Evolutionary conservation across 129 eudicot genomes (phyloP).

Genomic region (Chrysanthemum makinoi): DNA sequence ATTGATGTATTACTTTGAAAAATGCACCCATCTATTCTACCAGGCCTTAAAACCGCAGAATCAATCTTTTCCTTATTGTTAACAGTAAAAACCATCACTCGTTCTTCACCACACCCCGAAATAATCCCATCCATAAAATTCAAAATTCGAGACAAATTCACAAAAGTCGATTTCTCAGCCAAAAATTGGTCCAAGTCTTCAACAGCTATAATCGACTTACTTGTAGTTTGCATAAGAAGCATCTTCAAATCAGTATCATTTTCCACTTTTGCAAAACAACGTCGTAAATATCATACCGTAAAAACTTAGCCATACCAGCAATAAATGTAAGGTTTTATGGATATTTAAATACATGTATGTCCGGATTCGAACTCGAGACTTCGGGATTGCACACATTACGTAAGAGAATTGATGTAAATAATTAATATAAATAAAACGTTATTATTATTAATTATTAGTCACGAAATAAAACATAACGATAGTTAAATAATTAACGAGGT

Average conservation of each 20-base stretch:
- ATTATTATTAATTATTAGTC: too few species aligned
- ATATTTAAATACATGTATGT: too few species aligned
- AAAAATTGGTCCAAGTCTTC: constrained; percentile 73
- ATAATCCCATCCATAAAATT: constrained; percentile 91
- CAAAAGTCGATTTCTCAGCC: constrained; percentile 43
- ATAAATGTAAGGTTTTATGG: too few species aligned
- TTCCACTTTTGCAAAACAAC: constrained; percentile 49
- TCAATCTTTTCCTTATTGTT: constrained; percentile 56
- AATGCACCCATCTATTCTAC: constrained; percentile 88
- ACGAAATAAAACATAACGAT: too few species aligned
- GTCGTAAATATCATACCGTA: constrained; percentile 72
- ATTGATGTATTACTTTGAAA: too few species aligned
- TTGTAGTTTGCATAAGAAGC: constrained; percentile 76
- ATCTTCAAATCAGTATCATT: constrained; percentile 70
- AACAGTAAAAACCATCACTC: constrained; percentile 86
- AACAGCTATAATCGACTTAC: constrained; percentile 63
- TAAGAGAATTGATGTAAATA: too few species aligned
- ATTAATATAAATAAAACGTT: too few species aligned
- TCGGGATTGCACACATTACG: too few species aligned
- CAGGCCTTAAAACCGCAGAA: constrained; percentile 74
- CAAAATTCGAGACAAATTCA: constrained; percentile 50
- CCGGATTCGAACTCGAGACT: too few species aligned
- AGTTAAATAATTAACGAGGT: too few species aligned
- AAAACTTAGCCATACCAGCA: constrained; percentile 80
- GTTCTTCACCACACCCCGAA: constrained; percentile 78